Conservation (phyloP, 2,329 filamentous ascomycete species). For the Alternaria tenuissima region DNA sequence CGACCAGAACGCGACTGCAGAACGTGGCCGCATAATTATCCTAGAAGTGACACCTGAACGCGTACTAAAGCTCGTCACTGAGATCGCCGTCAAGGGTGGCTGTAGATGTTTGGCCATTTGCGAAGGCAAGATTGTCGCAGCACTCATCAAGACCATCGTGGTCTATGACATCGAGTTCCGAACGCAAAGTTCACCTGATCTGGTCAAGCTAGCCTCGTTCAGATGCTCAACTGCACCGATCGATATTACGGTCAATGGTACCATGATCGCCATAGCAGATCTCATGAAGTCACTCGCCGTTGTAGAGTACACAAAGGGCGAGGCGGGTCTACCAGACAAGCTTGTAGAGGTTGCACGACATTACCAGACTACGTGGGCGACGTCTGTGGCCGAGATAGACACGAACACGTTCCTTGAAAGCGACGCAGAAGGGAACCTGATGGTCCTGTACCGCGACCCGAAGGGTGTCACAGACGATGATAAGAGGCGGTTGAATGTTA, state of each 20-base stretch:
- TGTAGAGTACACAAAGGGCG: constrained; percentile 71
- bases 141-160: constrained; percentile 84
- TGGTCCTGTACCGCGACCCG: constrained; percentile 77
- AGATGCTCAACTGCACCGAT: constrained; percentile 85
- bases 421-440: constrained; percentile 87
- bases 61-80: constrained; percentile 74
- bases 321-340: constrained; percentile 65
- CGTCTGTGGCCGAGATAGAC: constrained; percentile 76
- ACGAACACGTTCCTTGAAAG: constrained; percentile 80
- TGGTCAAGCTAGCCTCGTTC: constrained; percentile 78
- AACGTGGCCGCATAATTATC: constrained; percentile 80
- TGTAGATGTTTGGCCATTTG: constrained; percentile 82
- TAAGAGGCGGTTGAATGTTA: constrained; percentile 72
- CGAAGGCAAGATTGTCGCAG: constrained; percentile 78
- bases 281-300: constrained; percentile 92
- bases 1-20: constrained; percentile 60
- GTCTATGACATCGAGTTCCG: constrained; percentile 66
- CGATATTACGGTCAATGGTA: constrained; percentile 76
- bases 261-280: constrained; percentile 84
- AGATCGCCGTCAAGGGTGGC: constrained; percentile 76
- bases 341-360: constrained; percentile 81
- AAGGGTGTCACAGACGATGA: constrained; percentile 79
- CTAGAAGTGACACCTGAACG: constrained; percentile 82
- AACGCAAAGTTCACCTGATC: constrained; percentile 60
- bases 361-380: constrained; percentile 82